Base-by-base conservation (phyloP, 257 asterid genomes). In the Plectranthus barbatus region DNA sequence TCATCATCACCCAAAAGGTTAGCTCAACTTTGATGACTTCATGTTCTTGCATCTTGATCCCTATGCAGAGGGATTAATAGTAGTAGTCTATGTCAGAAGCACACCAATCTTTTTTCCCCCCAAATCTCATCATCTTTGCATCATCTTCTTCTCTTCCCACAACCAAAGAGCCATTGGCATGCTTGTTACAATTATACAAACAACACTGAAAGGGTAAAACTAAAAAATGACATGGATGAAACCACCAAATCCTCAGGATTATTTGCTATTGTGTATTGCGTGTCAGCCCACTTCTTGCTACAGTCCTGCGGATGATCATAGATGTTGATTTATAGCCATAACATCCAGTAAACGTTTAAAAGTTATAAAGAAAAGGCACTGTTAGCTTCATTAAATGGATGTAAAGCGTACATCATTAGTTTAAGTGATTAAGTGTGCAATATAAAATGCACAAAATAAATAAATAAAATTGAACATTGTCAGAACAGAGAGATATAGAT, bases 41-140 rank as follows among this genome's bases (percentile, higher is more conserved):
- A n/a, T 50, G 61, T 78, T 68, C 76, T 75, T 69, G 73, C 79
- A n/a, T n/a, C n/a, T n/a, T 72, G 71, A 74, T 80, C 56, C 68
- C 85, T 79, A 79, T 74, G 77, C 81, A 55, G 70, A 74, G 49
- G 76, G 81, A 70, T 74, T 72, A 61, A n/a, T n/a, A n/a, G n/a
- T 47, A 46, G 64, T 60, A 74, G 72, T 75, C 89, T 83, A 87
- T 74, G 93, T 87, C 91, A 85, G 95, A 82, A 83, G 86, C 89
- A 82, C 71, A 72, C 84, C 84, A 10, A 48, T 20, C 56, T 19
- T 69, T 67, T 75, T 72, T 44, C 69, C 69, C 40, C 51, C 56
- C 3, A 26, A 26, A 26, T 26, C 31, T 26, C 31, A 26, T 67
- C 62, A 57, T 68, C 68, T 34, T 70, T 39, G 70, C 56, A 62